Percentiles rank a stretch among this genome's conserved stretches.
These are phyloP conservation scores for Diaporthe batatas DNA, from an alignment of 2,329 filamentous ascomycete species.

Conservation along the genomic window DNA sequence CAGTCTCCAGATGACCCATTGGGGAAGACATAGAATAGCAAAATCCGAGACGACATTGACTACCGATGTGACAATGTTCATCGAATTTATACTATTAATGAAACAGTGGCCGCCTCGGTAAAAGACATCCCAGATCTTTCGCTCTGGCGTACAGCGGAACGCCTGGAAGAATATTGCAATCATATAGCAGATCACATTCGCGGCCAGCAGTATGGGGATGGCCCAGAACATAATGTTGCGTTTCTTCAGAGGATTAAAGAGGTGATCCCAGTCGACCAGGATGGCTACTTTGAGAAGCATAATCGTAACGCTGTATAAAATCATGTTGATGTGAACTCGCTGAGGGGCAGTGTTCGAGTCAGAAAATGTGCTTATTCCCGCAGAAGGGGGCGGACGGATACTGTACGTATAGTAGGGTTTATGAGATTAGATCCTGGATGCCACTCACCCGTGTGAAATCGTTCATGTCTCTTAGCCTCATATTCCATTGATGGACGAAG, in stretches of 20 bases:
- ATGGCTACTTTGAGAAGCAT: neutral
- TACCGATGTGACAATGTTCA: neutral
- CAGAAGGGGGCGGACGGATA: neutral
- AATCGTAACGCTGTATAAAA: neutral
- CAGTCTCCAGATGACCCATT: slow-evolving; percentile 10
- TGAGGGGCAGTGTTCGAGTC: neutral
- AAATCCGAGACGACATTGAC: neutral
- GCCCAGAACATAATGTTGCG: slow-evolving; percentile 8
- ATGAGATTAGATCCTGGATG: neutral
- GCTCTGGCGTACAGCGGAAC: neutral
- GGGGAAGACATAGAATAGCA: neutral
- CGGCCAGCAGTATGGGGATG: neutral
- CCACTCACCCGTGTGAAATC: neutral
- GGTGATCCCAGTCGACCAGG: slow-evolving; percentile 4
- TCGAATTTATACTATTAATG: neutral
- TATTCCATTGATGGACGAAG: slow-evolving; percentile 5
- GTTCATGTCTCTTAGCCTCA: neutral
- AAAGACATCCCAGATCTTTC: neutral
- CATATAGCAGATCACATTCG: neutral
- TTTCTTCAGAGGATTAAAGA: slow-evolving; percentile 1
- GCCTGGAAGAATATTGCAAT: neutral
- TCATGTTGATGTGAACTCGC: neutral
- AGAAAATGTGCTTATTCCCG: neutral
- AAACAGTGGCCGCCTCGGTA: neutral
- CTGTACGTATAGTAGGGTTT: neutral